Evolutionary conservation across 2,329 filamentous ascomycete species (phyloP), one percentile per base, ranked within the genome.

Genomic region (Fusarium fujikuroi): DNA sequence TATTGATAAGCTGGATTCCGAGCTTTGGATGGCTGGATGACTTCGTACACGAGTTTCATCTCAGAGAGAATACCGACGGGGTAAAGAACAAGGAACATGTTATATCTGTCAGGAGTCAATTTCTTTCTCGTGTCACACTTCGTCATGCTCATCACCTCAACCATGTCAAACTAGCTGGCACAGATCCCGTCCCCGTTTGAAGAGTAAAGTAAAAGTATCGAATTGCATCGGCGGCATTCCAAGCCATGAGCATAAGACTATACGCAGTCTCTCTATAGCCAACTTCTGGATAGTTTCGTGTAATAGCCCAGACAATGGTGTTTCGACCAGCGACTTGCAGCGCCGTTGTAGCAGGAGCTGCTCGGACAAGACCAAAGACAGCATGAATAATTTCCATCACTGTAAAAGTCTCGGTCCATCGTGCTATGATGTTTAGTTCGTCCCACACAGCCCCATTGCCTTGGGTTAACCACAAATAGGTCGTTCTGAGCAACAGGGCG

Each of bases 221-320:
- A 52, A 75, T 70, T 1, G 58, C 58, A 63, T 76, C 74, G 3
- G 74, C 74, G 2, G 61, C 34, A 30, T 76, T 76, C 74, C 74
- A 76, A 10, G 74, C 54, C 40, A 69, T 53, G 4, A 76, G 66
- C 74, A 76, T 75, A 12, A 47, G 53, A 39, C 69, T 65, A 18
- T 76, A 76, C 2, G 72, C 72, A 34, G 30, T 37, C 12, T 76
- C 74, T 3, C 57, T 23, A 2, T 30, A 53, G 1, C 70, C 72
- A 21, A 76, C 64, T 7, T 75, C 58, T 0, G 74, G 66, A 21
- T 76, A 76, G 34, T 76, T 76, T 15, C 74, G 60, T 4, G 74
- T 74, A 14, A 76, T 76, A 9, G 74, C 72, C 75, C 74, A 76
- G 7, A 76, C 50, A 9, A 76, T 76, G 5, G 74, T 76, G 37